Conservation (phyloP, 73 alveolate genomes). For the Paraurostyla sp. region DNA sequence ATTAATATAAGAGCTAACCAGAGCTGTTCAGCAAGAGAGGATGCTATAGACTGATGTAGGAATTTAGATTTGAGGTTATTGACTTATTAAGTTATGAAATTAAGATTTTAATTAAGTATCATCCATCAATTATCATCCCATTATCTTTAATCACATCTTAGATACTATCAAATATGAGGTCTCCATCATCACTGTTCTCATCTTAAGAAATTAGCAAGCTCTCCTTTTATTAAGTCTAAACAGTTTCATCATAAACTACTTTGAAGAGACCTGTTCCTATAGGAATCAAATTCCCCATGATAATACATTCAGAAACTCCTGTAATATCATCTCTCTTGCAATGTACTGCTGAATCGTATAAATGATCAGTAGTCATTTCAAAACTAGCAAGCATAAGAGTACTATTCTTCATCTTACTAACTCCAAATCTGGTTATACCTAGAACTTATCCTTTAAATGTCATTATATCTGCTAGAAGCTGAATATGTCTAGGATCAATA, state of each 20-base stretch:
- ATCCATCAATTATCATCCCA: background rate
- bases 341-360: constrained; percentile 95
- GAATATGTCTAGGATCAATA: constrained; percentile 94
- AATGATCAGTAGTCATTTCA: constrained; percentile 96
- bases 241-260: constrained; percentile 78
- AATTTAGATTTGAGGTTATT: background rate
- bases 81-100: background rate
- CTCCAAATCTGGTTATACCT: constrained; percentile 98
- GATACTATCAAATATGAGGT: constrained; percentile 4
- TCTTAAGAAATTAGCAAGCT: background rate
- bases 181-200: background rate
- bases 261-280: constrained; percentile 97
- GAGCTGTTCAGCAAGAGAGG: background rate
- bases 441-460: constrained; percentile 92
- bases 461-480: constrained; percentile 96
- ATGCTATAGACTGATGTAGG: background rate
- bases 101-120: background rate
- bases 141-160: background rate
- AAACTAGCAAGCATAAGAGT: constrained; percentile 96
- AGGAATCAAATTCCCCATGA: constrained; percentile 93
- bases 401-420: constrained; percentile 94
- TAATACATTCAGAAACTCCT: constrained; percentile 97
- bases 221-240: background rate
- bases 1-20: background rate
- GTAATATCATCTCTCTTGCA: constrained; percentile 87